Conservation (phyloP, 495 filamentous ascomycete species). For the Lindgomyces ingoldianus region DNA sequence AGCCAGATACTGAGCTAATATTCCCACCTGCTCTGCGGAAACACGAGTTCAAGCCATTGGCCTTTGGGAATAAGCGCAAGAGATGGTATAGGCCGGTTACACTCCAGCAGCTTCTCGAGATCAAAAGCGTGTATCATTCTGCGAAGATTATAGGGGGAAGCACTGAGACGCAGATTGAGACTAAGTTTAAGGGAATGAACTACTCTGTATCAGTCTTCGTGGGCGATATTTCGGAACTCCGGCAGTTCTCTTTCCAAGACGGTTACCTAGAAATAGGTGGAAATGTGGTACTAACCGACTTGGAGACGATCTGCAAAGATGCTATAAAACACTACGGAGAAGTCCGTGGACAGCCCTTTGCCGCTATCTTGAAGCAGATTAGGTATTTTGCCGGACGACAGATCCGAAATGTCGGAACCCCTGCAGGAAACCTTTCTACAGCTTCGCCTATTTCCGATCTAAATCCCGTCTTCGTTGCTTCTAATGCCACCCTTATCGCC, state of each 20-base stretch:
- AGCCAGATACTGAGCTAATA: slow-evolving; percentile 89
- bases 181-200: slow-evolving; percentile 95
- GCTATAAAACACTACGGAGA: slow-evolving; percentile 80
- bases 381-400: slow-evolving; percentile 94
- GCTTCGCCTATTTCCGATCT: slow-evolving; percentile 95
- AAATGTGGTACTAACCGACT: slow-evolving; percentile 85
- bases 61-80: slow-evolving; percentile 93
- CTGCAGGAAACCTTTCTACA: slow-evolving; percentile 91
- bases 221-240: slow-evolving; percentile 86
- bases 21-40: slow-evolving; percentile 84
- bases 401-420: slow-evolving; percentile 95
- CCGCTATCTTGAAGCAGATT: slow-evolving; percentile 74
- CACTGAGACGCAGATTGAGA: slow-evolving; percentile 96
- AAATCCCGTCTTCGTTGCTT: slow-evolving; percentile 91
- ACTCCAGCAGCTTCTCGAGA: slow-evolving; percentile 81
- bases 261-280: slow-evolving; percentile 85
- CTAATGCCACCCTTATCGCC: slow-evolving; percentile 76
- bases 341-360: slow-evolving; percentile 69
- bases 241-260: slow-evolving; percentile 75
- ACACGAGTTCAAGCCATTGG: slow-evolving; percentile 77
- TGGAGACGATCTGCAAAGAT: slow-evolving; percentile 70
- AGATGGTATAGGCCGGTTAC: slow-evolving; percentile 90
- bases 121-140: slow-evolving; percentile 80
- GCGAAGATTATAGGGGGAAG: slow-evolving; percentile 95
- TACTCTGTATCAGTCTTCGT: slow-evolving; percentile 89